A percentile compares a stretch with the other conserved stretches of the same genome.
These are phyloP conservation scores for Russula brevipes DNA, from an alignment of 768 basidiomycete genomes.

Conservation along the genomic window DNA sequence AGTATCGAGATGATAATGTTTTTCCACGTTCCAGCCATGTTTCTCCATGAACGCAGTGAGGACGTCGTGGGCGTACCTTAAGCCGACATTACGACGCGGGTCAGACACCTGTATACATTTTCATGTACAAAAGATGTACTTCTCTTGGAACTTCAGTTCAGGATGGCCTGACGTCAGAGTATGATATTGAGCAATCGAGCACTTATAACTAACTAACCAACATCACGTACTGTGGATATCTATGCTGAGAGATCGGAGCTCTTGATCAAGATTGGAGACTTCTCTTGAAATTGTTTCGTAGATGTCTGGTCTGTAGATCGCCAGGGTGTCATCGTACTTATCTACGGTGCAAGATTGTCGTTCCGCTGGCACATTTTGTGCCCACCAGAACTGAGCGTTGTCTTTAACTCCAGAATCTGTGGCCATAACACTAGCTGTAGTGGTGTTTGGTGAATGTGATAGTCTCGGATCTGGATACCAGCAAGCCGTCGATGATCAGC, in stretches of 20 bases:
- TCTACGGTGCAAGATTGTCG: slow-evolving; percentile 18
- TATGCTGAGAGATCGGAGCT: slow-evolving; percentile 56
- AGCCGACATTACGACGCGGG: neutral
- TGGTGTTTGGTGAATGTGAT: neutral
- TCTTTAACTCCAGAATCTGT: neutral
- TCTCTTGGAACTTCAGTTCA: slow-evolving; percentile 64
- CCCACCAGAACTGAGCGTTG: slow-evolving; percentile 20
- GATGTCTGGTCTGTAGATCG: slow-evolving; percentile 22
- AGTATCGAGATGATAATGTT: slow-evolving; percentile 58
- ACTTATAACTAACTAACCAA: neutral
- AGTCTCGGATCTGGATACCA: neutral
- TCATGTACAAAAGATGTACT: slow-evolving; percentile 34
- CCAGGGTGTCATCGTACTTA: slow-evolving; percentile 10
- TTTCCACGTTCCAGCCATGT: slow-evolving; percentile 60
- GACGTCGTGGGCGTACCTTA: slow-evolving; percentile 65
- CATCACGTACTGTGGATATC: slow-evolving; percentile 59
- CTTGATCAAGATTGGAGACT: slow-evolving; percentile 48
- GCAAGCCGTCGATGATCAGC: too few relatives aligned
- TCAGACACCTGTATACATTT: neutral
- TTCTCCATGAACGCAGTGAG: slow-evolving; percentile 62
- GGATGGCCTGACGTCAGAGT: slow-evolving; percentile 49
- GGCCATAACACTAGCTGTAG: neutral
- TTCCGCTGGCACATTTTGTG: slow-evolving; percentile 4
- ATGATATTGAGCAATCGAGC: neutral
- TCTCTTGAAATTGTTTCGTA: slow-evolving; percentile 37